Evolutionary conservation across 2,329 filamentous ascomycete species (phyloP), one percentile per base, ranked within the genome.

Genomic region (Pseudogymnoascus sp.): DNA sequence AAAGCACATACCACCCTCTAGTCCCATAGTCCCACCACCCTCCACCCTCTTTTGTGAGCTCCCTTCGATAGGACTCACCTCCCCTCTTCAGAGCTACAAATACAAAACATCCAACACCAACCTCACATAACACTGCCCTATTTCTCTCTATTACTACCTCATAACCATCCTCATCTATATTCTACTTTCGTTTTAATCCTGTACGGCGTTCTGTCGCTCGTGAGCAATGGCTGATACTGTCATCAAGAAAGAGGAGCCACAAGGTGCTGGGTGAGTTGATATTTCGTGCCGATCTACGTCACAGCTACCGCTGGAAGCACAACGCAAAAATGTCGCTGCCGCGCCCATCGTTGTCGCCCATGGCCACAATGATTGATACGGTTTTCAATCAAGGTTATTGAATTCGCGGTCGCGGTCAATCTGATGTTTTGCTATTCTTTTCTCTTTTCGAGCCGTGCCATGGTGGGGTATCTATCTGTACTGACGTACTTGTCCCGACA

Each of bases 251-350:
- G 79, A 82, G 65, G 79, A 81, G 67, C 73, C 75, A 67, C 75
- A 77, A 63, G 77, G 77, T 73, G 78, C 79, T 75, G 80, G 79
- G 81, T 83, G 73, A 78, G 81, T 81, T 61, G 64, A 50, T 28
- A 65, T 66, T 64, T 64, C 63, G 62, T 44, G 50, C 42, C 40
- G 21, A 60, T 69, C 65, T 70, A 71, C 70, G 70, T 71, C 67
- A 71, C 70, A 34, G 38, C 38, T 40, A 25, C 18, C 25, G 14
- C 42, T 46, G 36, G 53, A 59, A 59, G 14, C 53, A 18, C 28
- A 59, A 34, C 36, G 25, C 31, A 59, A 36, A 36, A 21, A 34
- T 38, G 53, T 59, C 36, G 53, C 53, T 14, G 53, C 21, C 36
- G 25, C 36, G 23, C 40, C 53, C 40, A 21, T 46, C 42, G 42